Percentiles rank a stretch among this genome's conserved stretches.
These are phyloP conservation scores for Boletus fagicola DNA, from an alignment of 768 basidiomycete genomes.

Conservation along the genomic window DNA sequence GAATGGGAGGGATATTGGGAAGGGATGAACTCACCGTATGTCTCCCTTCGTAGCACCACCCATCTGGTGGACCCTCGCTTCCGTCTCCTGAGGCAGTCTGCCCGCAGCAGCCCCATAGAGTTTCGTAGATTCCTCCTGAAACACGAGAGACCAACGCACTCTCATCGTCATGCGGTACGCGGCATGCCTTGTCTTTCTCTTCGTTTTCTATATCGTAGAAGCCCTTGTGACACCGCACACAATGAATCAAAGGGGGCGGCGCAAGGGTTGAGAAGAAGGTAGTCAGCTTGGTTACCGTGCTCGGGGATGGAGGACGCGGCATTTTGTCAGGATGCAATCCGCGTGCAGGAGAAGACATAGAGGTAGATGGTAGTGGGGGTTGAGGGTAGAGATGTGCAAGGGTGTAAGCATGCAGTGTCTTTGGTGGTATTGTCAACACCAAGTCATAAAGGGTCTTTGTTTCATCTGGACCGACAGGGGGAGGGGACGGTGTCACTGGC, in stretches of 20 bases:
- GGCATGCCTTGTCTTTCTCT: slow-evolving; percentile 57
- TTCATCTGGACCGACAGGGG: slow-evolving; percentile 42
- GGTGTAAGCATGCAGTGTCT: slow-evolving; percentile 62
- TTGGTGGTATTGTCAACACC: slow-evolving; percentile 60
- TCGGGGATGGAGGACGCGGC: slow-evolving; percentile 31
- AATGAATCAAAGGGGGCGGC: slow-evolving; percentile 70
- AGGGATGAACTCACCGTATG: slow-evolving; percentile 50
- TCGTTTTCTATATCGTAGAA: slow-evolving; percentile 73
- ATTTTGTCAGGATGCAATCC: slow-evolving; percentile 11
- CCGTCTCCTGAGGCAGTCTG: slow-evolving; percentile 72
- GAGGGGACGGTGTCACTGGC: slow-evolving; percentile 34
- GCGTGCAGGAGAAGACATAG: slow-evolving; percentile 13
- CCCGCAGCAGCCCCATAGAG: slow-evolving; percentile 74
- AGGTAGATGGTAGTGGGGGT: background rate
- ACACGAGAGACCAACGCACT: slow-evolving; percentile 71
- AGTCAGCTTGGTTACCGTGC: slow-evolving; percentile 46
- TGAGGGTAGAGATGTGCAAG: slow-evolving; percentile 45
- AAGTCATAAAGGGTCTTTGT: slow-evolving; percentile 47
- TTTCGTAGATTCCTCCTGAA: slow-evolving; percentile 42
- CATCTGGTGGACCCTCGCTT: slow-evolving; percentile 80
- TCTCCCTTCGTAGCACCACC: slow-evolving; percentile 83
- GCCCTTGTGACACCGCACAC: slow-evolving; percentile 68
- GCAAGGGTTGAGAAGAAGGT: slow-evolving; percentile 60
- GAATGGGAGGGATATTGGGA: background rate
- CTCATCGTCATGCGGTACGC: slow-evolving; percentile 76